phyloP scores from a whole-genome alignment of 176 grass and related monocot species.

The Cocos nucifera region DNA sequence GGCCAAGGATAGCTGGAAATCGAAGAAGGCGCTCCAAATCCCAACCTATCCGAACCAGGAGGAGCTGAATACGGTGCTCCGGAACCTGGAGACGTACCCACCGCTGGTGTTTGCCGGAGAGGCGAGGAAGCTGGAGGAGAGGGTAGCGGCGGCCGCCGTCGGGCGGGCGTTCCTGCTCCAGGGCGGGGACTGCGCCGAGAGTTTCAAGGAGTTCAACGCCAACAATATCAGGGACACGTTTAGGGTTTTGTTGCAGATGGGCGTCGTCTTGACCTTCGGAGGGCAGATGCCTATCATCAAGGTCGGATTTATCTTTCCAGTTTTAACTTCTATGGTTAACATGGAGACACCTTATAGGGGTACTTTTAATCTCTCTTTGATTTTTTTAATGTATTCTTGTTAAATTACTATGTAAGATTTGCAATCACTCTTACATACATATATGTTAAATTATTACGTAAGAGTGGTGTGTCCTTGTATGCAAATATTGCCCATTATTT shows the following conservation, averaged over 20 bases:
- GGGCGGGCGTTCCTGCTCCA: constrained; percentile 47
- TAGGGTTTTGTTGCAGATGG: constrained; percentile 23
- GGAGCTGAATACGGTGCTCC: not conserved
- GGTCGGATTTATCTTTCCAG: constrained; percentile 3
- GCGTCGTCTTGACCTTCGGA: constrained; percentile 10
- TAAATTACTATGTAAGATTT: too few relatives aligned
- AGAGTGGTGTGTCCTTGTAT: too few relatives aligned
- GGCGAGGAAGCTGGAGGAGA: constrained; percentile 36
- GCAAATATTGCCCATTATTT: too few relatives aligned
- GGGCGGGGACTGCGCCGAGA: constrained; percentile 63
- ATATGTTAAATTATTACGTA: too few relatives aligned
- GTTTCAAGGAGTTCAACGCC: constrained; percentile 45
- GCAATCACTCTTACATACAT: too few relatives aligned
- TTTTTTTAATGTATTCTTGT: too few relatives aligned
- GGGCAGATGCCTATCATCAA: constrained; percentile 19
- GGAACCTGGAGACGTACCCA: constrained; percentile 9
- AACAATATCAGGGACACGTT: constrained; percentile 45
- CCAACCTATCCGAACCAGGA: constrained; percentile 20
- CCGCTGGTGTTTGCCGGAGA: constrained; percentile 19
- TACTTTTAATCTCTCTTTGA: too few relatives aligned
- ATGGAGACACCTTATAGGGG: too few relatives aligned
- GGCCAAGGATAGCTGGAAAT: constrained; percentile 15
- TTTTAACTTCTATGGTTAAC: not conserved
- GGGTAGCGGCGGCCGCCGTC: constrained; percentile 40
- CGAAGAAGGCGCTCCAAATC: constrained; percentile 18